Evolutionary conservation across 352 stramenopile genomes (phyloP).

Genomic region (Phytopythium ostracodes): DNA sequence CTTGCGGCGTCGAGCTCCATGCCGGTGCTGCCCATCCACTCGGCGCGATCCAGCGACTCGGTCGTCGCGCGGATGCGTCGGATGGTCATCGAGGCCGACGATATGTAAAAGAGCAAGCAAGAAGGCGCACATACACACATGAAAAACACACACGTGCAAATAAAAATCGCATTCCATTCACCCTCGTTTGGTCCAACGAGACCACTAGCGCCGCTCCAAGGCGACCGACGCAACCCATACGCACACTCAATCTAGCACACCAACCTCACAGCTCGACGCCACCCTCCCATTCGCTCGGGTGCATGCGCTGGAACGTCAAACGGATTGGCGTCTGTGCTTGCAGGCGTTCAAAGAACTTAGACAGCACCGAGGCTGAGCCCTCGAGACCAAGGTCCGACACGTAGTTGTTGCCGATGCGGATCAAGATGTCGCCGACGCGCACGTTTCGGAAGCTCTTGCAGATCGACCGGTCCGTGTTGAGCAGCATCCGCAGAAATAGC

Average conservation of each 20-base stretch:
- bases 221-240: background rate
- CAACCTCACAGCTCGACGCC: slow-evolving; percentile 50
- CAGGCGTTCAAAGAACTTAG: slow-evolving; percentile 67
- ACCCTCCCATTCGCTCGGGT: slow-evolving; percentile 60
- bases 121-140: background rate
- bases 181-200: background rate
- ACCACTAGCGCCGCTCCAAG: background rate
- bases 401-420: slow-evolving; percentile 49
- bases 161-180: slow-evolving; percentile 7
- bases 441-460: slow-evolving; percentile 62
- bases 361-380: slow-evolving; percentile 44
- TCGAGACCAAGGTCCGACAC: slow-evolving; percentile 67
- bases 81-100: slow-evolving; percentile 17
- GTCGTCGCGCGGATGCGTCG: slow-evolving; percentile 24
- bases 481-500: slow-evolving; percentile 67
- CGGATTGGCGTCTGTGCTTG: slow-evolving; percentile 45
- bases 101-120: background rate
- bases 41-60: slow-evolving; percentile 11
- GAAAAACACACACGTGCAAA: background rate
- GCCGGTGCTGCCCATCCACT: background rate
- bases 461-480: slow-evolving; percentile 68
- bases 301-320: slow-evolving; percentile 70
- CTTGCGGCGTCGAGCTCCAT: background rate
- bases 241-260: background rate
- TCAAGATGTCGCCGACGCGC: slow-evolving; percentile 57